phyloP scores from a whole-genome alignment of 1,139 yeast genomes.

The Lodderomyces theae region DNA sequence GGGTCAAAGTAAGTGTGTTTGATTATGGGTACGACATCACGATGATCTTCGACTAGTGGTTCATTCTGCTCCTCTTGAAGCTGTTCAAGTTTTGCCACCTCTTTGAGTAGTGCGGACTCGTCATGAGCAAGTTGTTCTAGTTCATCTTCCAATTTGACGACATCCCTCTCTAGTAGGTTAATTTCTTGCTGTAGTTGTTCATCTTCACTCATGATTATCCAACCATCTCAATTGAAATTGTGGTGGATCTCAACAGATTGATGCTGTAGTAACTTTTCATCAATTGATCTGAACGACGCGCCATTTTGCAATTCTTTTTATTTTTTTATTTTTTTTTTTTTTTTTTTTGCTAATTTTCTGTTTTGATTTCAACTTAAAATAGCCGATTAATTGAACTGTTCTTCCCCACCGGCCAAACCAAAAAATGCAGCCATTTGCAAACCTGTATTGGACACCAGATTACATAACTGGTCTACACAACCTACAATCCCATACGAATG shows the following conservation, averaged over 20 bases:
- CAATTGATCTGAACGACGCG: not conserved
- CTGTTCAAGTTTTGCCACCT: slow-evolving; percentile 5
- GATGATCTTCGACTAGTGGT: slow-evolving; percentile 11
- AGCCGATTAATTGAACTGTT: too few relatives aligned
- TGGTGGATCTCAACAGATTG: not conserved
- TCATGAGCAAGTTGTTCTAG: not conserved
- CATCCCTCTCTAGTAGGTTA: not conserved
- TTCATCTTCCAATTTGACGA: not conserved
- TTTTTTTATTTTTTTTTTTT: too few relatives aligned
- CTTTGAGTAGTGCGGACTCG: slow-evolving; percentile 11
- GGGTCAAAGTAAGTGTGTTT: slow-evolving; percentile 31
- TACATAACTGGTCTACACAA: slow-evolving; percentile 35
- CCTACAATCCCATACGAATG: slow-evolving; percentile 29
- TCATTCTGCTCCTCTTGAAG: slow-evolving; percentile 6
- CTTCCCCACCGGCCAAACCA: too few relatives aligned
- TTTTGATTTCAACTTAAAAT: too few relatives aligned
- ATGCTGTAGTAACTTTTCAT: not conserved
- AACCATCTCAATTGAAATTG: not conserved
- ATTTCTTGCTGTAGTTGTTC: not conserved
- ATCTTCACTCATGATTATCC: not conserved
- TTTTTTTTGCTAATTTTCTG: too few relatives aligned
- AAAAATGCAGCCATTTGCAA: not conserved
- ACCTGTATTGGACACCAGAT: slow-evolving; percentile 44
- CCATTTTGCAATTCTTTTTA: too few relatives aligned
- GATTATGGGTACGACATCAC: slow-evolving; percentile 14